These are phyloP conservation scores for Hypomontagnella submonticulosa DNA, from an alignment of 495 filamentous ascomycete species.

Conservation along the genomic window DNA sequence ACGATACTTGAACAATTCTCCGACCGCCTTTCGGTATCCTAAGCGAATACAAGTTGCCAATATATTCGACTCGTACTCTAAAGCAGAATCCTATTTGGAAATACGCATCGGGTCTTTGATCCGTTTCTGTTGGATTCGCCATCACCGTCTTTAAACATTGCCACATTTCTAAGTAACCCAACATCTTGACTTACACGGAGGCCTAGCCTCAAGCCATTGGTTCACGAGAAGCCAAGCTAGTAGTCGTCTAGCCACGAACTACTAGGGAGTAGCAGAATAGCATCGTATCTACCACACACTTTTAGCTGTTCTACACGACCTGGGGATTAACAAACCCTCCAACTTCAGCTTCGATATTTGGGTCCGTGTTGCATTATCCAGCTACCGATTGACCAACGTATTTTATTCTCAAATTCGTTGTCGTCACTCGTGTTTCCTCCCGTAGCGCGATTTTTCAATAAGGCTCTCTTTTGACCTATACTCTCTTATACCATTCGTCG, in stretches of 20 bases:
- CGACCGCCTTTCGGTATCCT: slow-evolving; percentile 30
- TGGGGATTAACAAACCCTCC: slow-evolving; percentile 17
- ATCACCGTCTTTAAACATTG: slow-evolving; percentile 14
- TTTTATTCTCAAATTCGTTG: slow-evolving; percentile 16
- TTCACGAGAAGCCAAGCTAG: slow-evolving; percentile 37
- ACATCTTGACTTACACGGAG: slow-evolving; percentile 32
- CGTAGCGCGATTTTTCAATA: slow-evolving; percentile 26
- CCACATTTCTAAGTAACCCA: slow-evolving; percentile 20
- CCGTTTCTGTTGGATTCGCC: slow-evolving; percentile 27
- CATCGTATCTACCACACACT: slow-evolving; percentile 35
- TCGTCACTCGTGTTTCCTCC: slow-evolving; percentile 11
- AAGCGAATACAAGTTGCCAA: slow-evolving; percentile 4
- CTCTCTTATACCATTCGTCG: slow-evolving; percentile 1
- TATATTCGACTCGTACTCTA: slow-evolving; percentile 22
- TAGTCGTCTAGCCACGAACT: slow-evolving; percentile 19
- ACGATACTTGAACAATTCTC: slow-evolving; percentile 14
- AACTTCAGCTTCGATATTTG: slow-evolving; percentile 28
- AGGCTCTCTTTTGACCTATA: slow-evolving; percentile 23
- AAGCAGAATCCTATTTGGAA: slow-evolving; percentile 15
- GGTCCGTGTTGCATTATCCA: slow-evolving; percentile 14
- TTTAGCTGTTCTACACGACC: slow-evolving; percentile 4
- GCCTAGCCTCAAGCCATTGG: slow-evolving; percentile 31
- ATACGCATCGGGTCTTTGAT: slow-evolving; percentile 32
- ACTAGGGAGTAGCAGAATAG: slow-evolving; percentile 12
- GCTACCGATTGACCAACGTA: slow-evolving; percentile 19